Evolutionary conservation across 108 stramenopile species (phyloP).

Genomic region (Epipyxis sp.): DNA sequence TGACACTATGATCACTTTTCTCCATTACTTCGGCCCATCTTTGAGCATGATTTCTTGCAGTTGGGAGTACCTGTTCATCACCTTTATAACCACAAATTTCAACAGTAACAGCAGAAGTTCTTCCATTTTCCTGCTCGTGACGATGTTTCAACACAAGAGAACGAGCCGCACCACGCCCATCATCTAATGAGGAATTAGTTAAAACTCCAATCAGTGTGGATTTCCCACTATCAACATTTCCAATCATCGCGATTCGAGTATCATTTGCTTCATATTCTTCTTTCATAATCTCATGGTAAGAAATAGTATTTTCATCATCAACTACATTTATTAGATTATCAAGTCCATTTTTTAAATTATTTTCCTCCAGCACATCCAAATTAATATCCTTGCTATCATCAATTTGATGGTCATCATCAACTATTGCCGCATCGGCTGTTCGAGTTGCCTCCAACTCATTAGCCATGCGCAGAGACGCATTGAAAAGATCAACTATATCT

Average conservation of each 20-base stretch:
- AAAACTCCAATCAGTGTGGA: conserved; percentile 89
- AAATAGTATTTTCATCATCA: too few relatives aligned
- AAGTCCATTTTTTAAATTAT: too few relatives aligned
- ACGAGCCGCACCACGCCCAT: conserved; percentile 88
- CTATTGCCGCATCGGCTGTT: too few relatives aligned
- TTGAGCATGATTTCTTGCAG: conserved; percentile 42
- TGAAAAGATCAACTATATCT: too few relatives aligned
- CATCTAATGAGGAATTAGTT: conserved; percentile 80
- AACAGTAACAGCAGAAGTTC: conserved; percentile 86
- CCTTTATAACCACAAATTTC: conserved; percentile 86
- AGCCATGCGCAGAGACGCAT: too few relatives aligned
- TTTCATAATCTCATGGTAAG: too few relatives aligned
- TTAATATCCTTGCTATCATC: too few relatives aligned
- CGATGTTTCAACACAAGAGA: conserved; percentile 90
- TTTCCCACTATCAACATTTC: conserved; percentile 97
- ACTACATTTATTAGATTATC: too few relatives aligned
- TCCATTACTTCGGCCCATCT: conserved; percentile 55
- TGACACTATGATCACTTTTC: conserved; percentile 74
- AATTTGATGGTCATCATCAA: too few relatives aligned
- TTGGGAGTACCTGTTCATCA: conserved; percentile 58
- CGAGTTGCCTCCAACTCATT: too few relatives aligned
- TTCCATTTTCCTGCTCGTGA: conserved; percentile 93
- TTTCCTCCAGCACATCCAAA: too few relatives aligned
- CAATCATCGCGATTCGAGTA: conserved; percentile 87
- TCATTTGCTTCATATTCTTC: conserved; percentile 49